Evolutionary conservation across 371 early-diverging fungal species (phyloP), one percentile per base, ranked within the genome.

Genomic region (Mortierella sp.): DNA sequence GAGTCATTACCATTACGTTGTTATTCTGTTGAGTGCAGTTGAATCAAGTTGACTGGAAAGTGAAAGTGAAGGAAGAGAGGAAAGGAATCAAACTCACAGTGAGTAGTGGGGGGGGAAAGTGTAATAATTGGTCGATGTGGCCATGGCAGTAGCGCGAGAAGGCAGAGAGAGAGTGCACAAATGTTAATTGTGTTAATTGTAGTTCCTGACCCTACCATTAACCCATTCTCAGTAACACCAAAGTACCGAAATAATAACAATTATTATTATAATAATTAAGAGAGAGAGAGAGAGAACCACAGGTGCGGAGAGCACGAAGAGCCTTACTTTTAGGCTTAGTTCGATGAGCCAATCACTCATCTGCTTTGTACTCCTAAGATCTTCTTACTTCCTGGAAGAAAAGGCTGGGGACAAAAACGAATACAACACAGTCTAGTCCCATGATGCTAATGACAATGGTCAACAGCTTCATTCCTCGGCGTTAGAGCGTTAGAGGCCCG

Each of bases 1-100:
- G 22, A 28, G 55, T 28, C 55, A 55, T 55, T 55, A 55, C 55
- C 55, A 28, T 55, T 55, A 11, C 28, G 55, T 28, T 55, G 32
- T 28, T 28, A 13, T 32, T 11, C 55, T 28, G 55, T 22, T 55
- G 28, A 13, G 32, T 28, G 16, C 55, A 55, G 28, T 55, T 28
- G 55, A 55, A 24, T 32, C 55, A 32, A 28, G 32, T 55, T 55
- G 55, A 55, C 11, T 32, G 55, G 55, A 28, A 55, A 55, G 19
- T 16, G 21, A 9, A 55, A 55, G 8, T 8, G 24, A 55, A 28
- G 28, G 28, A 55, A 55, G 32, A 32, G 24, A 55, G 55, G 28
- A 55, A 55, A 28, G 55, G 28, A 55, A 28, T 28, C 2, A 0
- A 32, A 32, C 55, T 9, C 13, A 28, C 55, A 55, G 9, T 19